Evolutionary conservation across 2,329 filamentous ascomycete genomes (phyloP), one percentile per base, ranked within the genome.

Genomic region (Elsinoe necatrix): DNA sequence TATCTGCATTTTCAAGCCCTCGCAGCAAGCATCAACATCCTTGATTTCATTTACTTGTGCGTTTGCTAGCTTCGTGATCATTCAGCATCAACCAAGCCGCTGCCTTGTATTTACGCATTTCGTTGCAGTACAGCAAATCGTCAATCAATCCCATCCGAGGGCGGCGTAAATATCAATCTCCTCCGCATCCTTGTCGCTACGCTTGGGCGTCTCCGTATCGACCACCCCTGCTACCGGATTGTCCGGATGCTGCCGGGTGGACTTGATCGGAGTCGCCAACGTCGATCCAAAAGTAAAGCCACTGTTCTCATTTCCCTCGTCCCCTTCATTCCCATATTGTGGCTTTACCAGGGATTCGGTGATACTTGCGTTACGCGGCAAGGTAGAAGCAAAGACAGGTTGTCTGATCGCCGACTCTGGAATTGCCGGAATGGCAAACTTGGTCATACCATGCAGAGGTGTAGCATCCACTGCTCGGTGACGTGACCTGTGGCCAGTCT

Each of bases 101-200:
- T 58, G 62, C 59, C 42, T 54, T 37, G 66, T 58, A 63, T 68
- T 67, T 66, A 71, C 71, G 63, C 69, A 69, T 58, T 63, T 37
- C 61, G 45, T 75, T 71, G 60, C 27, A n/a, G 9, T 14, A 7
- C 34, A 14, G 34, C 4, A 12, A 7, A n/a, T 45, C 41, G 21
- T 56, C 54, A 56, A 48, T 76, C 73, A n/a, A 62, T 76, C 69
- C 75, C 75, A 77, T 23, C 74, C 74, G 54, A 77, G 60, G 9
- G 67, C 68, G 52, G 71, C 71, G 58, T 75, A 76, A 48, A 76
- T 72, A 20, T 63, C 65, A 14, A 59, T 42, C 14, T 57, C 27
- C 23, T 47, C 51, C 23, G 41, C 54, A 27, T 23, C 31, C 23
- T 31, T 47, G 14, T 16, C 14, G 11, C 20, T 29, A 11, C n/a